Evolutionary conservation across 257 asterid genomes (phyloP).

Genomic region (Scutellaria galericulata): DNA sequence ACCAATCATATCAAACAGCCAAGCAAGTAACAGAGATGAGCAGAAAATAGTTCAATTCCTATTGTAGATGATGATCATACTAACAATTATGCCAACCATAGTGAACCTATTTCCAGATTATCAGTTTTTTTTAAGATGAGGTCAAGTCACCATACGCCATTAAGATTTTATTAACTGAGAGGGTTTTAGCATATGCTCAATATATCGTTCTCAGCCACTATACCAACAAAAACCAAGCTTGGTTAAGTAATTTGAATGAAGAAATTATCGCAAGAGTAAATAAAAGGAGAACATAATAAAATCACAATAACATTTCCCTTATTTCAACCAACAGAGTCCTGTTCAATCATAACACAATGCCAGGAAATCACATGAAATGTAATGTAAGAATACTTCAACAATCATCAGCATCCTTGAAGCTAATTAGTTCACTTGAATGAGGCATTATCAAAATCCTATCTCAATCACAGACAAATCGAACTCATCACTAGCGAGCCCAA

Average conservation of each 20-base stretch:
- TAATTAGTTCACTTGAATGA: constrained; percentile 8
- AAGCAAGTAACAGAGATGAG: constrained; percentile 10
- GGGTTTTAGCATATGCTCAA: not conserved
- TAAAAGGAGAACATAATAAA: constrained; percentile 7
- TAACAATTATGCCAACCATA: not conserved
- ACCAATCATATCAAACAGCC: not conserved
- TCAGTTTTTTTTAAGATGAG: not conserved
- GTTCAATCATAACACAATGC: constrained; percentile 20
- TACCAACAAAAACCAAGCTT: constrained; percentile 13
- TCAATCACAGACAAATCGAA: constrained; percentile 29
- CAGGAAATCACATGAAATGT: constrained; percentile 22
- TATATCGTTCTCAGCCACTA: not conserved
- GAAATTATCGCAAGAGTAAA: constrained; percentile 3
- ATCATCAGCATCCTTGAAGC: constrained; percentile 13
- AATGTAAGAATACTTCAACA: constrained; percentile 23
- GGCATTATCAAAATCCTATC: constrained; percentile 13
- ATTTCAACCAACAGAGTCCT: not conserved
- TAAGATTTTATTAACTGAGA: not conserved
- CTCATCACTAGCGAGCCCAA: constrained; percentile 18
- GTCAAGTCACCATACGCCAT: not conserved
- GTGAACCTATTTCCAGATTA: not conserved
- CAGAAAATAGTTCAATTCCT: constrained; percentile 10
- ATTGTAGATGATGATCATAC: not conserved
- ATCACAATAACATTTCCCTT: not conserved
- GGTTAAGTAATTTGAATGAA: not conserved